phyloP scores from a whole-genome alignment of 2,329 filamentous ascomycete species.

The Juglanconis sp. region DNA sequence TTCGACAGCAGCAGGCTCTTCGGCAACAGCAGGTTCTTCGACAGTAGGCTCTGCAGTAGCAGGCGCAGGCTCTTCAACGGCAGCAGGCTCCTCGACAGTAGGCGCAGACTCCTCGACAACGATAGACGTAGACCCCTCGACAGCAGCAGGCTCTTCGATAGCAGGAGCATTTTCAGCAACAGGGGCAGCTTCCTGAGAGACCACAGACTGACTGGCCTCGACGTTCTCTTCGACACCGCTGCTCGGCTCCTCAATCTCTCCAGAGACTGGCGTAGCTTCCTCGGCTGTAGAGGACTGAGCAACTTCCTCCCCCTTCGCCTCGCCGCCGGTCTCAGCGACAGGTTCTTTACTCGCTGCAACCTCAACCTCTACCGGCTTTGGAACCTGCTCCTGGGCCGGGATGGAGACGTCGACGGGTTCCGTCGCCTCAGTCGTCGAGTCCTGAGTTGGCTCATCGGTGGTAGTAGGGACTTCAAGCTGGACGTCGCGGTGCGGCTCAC shows the following conservation, averaged over 20 bases:
- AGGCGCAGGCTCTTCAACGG: no score
- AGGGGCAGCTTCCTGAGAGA: background rate
- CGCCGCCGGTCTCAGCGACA: background rate
- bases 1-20: conserved; percentile 4
- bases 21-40: conserved; percentile 7
- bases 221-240: background rate
- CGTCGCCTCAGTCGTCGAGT: background rate
- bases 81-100: no score
- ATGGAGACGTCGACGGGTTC: background rate
- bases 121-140: no score
- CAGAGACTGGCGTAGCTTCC: background rate
- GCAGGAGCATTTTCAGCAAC: background rate
- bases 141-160: background rate
- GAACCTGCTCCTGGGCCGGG: background rate
- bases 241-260: background rate
- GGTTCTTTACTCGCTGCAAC: conserved; percentile 1
- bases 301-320: conserved; percentile 8
- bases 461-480: background rate
- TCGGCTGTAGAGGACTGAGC: background rate
- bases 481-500: background rate
- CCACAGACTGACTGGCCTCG: background rate
- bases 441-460: conserved; percentile 1
- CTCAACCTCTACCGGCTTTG: background rate
- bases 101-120: no score
- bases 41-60: no score